phyloP scores from a whole-genome alignment of 305 asterid species.

The Plantago lanceolata region DNA sequence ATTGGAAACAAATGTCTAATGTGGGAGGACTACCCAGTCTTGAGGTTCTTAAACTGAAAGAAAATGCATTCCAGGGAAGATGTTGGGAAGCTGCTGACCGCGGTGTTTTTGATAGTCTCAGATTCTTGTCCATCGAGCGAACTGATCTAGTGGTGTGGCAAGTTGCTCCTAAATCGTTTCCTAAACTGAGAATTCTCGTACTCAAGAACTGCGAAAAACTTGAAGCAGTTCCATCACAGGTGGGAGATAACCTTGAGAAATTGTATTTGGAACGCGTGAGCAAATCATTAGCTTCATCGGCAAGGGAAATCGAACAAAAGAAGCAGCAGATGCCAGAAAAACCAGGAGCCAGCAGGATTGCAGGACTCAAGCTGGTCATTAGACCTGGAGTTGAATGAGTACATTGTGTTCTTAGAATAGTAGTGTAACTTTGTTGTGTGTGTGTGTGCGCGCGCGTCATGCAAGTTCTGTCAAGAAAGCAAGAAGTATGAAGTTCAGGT shows the following conservation, averaged over 20 bases:
- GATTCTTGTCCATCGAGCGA: neutral
- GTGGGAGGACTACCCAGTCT: neutral
- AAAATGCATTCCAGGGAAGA: neutral
- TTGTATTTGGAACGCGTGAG: neutral
- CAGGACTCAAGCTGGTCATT: neutral
- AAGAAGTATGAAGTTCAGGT: no score
- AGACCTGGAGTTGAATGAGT: neutral
- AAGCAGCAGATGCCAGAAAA: neutral
- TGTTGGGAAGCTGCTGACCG: neutral
- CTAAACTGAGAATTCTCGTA: neutral
- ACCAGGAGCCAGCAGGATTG: neutral
- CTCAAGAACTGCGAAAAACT: slow-evolving; percentile 3
- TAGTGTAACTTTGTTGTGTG: no score
- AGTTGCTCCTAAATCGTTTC: neutral
- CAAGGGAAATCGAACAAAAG: neutral
- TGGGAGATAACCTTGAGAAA: neutral
- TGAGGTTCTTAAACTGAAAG: slow-evolving; percentile 5
- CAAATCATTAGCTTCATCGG: neutral
- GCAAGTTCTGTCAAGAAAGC: no score
- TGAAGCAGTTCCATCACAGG: neutral
- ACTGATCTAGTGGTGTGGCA: neutral
- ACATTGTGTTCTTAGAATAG: no score
- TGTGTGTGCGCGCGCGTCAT: no score
- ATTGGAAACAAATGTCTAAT: neutral
- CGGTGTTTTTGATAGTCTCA: neutral